Conservation (phyloP, 2,329 filamentous ascomycete genomes). For the Davidsoniella neocaledoniae region DNA sequence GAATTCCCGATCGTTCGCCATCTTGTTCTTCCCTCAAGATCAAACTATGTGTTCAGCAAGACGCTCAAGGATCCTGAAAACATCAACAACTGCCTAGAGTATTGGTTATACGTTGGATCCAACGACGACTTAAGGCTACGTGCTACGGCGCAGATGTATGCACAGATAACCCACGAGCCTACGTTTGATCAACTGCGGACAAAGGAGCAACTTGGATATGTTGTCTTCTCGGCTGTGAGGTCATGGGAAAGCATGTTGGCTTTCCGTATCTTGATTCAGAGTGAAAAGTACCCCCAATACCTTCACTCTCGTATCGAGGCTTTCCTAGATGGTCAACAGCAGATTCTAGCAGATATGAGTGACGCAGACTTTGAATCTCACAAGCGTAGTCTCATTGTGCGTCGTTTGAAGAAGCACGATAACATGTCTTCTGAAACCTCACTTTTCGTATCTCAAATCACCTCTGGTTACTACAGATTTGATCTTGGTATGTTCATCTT, state of each 20-base stretch:
- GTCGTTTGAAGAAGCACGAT: constrained; percentile 78
- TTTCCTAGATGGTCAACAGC: constrained; percentile 55
- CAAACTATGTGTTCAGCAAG: constrained; percentile 71
- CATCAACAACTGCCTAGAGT: constrained; percentile 74
- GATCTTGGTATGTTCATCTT: constrained; percentile 46
- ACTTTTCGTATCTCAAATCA: constrained; percentile 66
- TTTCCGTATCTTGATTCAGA: constrained; percentile 84
- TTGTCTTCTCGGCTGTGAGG: constrained; percentile 71
- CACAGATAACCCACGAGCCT: constrained; percentile 84
- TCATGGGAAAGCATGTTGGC: constrained; percentile 62
- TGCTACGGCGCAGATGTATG: constrained; percentile 64
- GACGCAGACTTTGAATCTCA: constrained; percentile 77
- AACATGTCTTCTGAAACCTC: constrained; percentile 74
- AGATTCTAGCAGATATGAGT: constrained; percentile 56
- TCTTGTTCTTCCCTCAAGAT: constrained; percentile 59
- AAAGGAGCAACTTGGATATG: constrained; percentile 93
- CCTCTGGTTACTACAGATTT: constrained; percentile 79
- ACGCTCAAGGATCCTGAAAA: constrained; percentile 73
- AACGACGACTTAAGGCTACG: constrained; percentile 51
- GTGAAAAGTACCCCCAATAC: constrained; percentile 69
- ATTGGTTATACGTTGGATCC: constrained; percentile 54
- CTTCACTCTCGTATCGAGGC: constrained; percentile 75
- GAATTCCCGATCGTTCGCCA: constrained; percentile 71
- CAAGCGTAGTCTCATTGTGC: constrained; percentile 76
- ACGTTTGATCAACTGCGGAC: constrained; percentile 89